Evolutionary conservation across 73 alveolate genomes (phyloP).

Genomic region (Paramecium bursaria): DNA sequence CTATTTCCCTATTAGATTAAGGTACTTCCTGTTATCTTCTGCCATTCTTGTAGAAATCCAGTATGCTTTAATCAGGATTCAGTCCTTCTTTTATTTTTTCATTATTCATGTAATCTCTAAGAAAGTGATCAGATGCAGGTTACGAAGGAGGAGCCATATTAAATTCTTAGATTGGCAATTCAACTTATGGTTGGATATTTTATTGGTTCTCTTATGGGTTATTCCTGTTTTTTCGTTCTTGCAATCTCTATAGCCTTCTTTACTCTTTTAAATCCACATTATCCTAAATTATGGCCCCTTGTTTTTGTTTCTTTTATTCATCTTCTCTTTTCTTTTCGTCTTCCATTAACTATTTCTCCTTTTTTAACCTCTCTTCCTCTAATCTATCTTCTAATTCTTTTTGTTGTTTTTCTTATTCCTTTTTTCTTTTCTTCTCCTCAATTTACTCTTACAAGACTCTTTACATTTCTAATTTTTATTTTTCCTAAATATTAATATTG

Average conservation of each 20-base stretch:
- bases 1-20: constrained; percentile 40
- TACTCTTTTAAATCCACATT: constrained; percentile 45
- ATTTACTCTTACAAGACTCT: constrained; percentile 55
- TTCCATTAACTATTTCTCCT: constrained; percentile 4
- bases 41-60: constrained; percentile 47
- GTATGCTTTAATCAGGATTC: constrained; percentile 23
- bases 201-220: not conserved
- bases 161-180: not conserved
- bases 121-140: constrained; percentile 38
- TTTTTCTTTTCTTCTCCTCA: constrained; percentile 43
- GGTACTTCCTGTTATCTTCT: not conserved
- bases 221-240: constrained; percentile 36
- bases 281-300: constrained; percentile 44
- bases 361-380: constrained; percentile 25
- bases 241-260: constrained; percentile 19
- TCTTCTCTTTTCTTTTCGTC: constrained; percentile 34
- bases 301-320: constrained; percentile 1
- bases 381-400: constrained; percentile 36
- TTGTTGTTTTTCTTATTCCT: constrained; percentile 27
- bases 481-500: too few relatives aligned
- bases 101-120: constrained; percentile 8
- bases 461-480: constrained; percentile 27
- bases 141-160: constrained; percentile 36
- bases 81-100: constrained; percentile 46
- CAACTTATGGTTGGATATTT: not conserved